A percentile compares a stretch with the other conserved stretches of the same genome.
Evolutionary conservation across 2,329 filamentous ascomycete genomes (phyloP).

Genomic region (Gremmenia infestans): DNA sequence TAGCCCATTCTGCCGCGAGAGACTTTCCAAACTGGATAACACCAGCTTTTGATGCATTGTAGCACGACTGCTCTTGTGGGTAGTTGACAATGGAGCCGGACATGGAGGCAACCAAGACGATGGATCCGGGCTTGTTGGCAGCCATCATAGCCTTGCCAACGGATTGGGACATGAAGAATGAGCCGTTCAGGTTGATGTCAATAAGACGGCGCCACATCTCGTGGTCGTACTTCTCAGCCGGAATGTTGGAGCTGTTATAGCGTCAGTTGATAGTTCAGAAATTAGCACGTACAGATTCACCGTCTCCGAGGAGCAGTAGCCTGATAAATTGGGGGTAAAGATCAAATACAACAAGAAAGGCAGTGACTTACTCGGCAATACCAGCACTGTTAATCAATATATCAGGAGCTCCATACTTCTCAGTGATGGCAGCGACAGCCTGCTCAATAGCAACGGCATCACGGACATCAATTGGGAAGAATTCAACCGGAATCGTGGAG

Average conservation of each 20-base stretch:
- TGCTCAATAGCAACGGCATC: constrained; percentile 65
- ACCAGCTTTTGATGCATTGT: constrained; percentile 80
- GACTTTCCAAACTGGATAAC: constrained; percentile 76
- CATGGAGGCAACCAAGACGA: constrained; percentile 76
- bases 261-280: constrained; percentile 6
- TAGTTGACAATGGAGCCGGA: constrained; percentile 81
- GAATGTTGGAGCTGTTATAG: constrained; percentile 63
- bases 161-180: constrained; percentile 72
- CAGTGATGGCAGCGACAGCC: constrained; percentile 60
- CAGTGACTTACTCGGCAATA: constrained; percentile 59
- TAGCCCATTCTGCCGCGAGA: constrained; percentile 79
- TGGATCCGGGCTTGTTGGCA: constrained; percentile 64
- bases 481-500: constrained; percentile 56
- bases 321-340: not conserved
- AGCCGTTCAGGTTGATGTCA: constrained; percentile 77
- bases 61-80: constrained; percentile 76
- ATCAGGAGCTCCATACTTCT: constrained; percentile 64
- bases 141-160: constrained; percentile 68
- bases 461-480: constrained; percentile 76
- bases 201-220: constrained; percentile 74
- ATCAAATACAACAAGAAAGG: not conserved
- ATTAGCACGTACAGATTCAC: not conserved
- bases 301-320: not conserved
- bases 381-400: constrained; percentile 76
- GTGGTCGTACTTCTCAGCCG: constrained; percentile 70